phyloP scores from a whole-genome alignment of 2,329 filamentous ascomycete genomes.

The Cyclaneusma minus region DNA sequence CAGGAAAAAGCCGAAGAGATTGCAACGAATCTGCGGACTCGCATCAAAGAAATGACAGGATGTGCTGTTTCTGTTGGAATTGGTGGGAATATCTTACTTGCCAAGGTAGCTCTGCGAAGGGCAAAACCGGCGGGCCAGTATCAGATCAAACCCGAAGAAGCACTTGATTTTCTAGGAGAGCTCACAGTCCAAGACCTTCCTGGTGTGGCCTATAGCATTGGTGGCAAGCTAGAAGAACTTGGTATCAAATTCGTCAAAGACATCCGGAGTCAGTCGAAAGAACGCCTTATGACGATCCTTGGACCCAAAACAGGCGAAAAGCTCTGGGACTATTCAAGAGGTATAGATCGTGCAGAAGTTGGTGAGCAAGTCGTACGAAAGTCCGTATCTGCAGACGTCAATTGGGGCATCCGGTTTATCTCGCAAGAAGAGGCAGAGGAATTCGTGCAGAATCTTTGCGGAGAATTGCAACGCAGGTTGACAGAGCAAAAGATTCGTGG shows the following conservation, averaged over 20 bases:
- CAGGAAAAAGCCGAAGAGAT: slow-evolving; percentile 65
- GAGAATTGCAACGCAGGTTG: slow-evolving; percentile 68
- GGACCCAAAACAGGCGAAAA: slow-evolving; percentile 90
- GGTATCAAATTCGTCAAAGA: slow-evolving; percentile 73
- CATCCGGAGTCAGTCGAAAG: slow-evolving; percentile 60
- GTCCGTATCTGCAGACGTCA: slow-evolving; percentile 92
- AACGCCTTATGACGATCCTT: slow-evolving; percentile 55
- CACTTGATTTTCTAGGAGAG: slow-evolving; percentile 60
- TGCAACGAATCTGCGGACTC: slow-evolving; percentile 47
- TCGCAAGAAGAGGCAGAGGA: slow-evolving; percentile 87
- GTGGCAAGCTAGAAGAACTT: slow-evolving; percentile 75
- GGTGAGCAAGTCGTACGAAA: slow-evolving; percentile 77
- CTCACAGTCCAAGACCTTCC: slow-evolving; percentile 71
- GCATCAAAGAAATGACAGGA: slow-evolving; percentile 58
- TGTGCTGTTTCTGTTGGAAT: slow-evolving; percentile 90
- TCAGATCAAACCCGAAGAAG: slow-evolving; percentile 69
- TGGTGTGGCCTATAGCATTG: slow-evolving; percentile 82
- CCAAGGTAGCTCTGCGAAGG: slow-evolving; percentile 78
- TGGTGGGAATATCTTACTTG: slow-evolving; percentile 76
- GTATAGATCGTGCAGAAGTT: slow-evolving; percentile 74
- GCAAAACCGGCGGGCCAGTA: slow-evolving; percentile 92
- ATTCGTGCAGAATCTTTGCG: slow-evolving; percentile 72
- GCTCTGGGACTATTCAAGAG: slow-evolving; percentile 77
- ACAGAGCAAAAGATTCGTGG: slow-evolving; percentile 76
- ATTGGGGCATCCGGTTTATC: slow-evolving; percentile 93